Evolutionary conservation across 176 grass and related monocot genomes (phyloP).

Genomic region (Zoysia japonica): DNA sequence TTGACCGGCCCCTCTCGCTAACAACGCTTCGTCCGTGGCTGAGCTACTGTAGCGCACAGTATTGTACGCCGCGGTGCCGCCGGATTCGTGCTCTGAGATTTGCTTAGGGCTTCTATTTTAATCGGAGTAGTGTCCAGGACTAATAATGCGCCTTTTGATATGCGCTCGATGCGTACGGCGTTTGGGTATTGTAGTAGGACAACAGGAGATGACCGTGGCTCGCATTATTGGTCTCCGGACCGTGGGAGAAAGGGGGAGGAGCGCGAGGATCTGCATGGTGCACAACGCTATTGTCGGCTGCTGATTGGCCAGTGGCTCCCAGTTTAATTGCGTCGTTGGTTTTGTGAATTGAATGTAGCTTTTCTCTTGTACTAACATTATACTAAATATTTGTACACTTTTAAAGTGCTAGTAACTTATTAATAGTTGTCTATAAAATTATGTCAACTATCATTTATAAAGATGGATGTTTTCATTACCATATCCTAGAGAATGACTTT

Average conservation of each 20-base stretch:
- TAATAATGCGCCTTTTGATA: neutral
- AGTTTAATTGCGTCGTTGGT: neutral
- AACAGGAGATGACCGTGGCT: neutral
- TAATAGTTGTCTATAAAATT: no score
- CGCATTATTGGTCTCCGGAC: constrained; percentile 5
- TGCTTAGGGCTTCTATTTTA: no score
- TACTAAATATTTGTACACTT: no score
- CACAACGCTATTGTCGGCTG: neutral
- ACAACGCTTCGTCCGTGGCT: no score
- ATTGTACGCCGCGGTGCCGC: no score
- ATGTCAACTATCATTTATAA: no score
- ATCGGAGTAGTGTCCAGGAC: neutral
- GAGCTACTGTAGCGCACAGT: no score
- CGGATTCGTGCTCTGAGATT: no score
- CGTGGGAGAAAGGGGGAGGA: neutral
- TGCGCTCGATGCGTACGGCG: neutral
- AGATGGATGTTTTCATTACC: no score
- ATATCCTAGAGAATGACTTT: no score
- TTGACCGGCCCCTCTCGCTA: neutral
- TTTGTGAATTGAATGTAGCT: neutral
- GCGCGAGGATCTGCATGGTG: neutral
- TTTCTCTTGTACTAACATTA: no score
- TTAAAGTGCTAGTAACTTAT: no score
- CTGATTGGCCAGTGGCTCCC: neutral
- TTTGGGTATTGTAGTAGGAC: neutral